Evolutionary conservation across 179 eudicot species (phyloP).

Genomic region (Sideroxylon spinosum): DNA sequence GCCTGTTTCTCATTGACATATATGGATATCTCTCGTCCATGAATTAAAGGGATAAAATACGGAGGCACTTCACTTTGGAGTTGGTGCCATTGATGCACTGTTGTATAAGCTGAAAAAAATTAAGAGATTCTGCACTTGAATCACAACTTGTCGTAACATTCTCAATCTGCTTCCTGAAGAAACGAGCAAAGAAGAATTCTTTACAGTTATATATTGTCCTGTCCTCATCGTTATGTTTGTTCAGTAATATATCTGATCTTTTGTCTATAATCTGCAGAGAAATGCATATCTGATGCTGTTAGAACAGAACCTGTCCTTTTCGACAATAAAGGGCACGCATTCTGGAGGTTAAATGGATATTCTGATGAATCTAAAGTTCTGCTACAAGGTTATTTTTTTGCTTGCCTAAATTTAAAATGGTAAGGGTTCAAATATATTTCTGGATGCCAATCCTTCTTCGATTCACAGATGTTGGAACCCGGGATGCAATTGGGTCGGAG

Average conservation of each 20-base stretch:
- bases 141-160: too few species aligned
- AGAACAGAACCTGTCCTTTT: conserved; percentile 56
- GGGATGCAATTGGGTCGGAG: conserved; percentile 29
- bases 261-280: conserved; percentile 33
- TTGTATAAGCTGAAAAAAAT: too few species aligned
- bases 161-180: too few species aligned
- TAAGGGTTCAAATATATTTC: not conserved
- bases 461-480: conserved; percentile 47
- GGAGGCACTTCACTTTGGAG: too few species aligned
- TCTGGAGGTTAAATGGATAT: conserved; percentile 60
- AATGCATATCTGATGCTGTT: conserved; percentile 46
- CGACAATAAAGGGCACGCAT: conserved; percentile 43
- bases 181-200: too few species aligned
- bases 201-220: not conserved
- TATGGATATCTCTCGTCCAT: too few species aligned
- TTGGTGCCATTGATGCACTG: too few species aligned
- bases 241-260: not conserved
- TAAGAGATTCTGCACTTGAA: too few species aligned
- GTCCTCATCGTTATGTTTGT: not conserved
- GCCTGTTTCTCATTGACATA: too few species aligned
- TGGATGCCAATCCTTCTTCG: not conserved
- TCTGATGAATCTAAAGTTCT: conserved; percentile 37
- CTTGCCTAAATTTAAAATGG: not conserved
- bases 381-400: conserved; percentile 54
- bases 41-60: too few species aligned